These are phyloP conservation scores for Arbutus unedo DNA, from an alignment of 148 eudicot species.

Conservation along the genomic window DNA sequence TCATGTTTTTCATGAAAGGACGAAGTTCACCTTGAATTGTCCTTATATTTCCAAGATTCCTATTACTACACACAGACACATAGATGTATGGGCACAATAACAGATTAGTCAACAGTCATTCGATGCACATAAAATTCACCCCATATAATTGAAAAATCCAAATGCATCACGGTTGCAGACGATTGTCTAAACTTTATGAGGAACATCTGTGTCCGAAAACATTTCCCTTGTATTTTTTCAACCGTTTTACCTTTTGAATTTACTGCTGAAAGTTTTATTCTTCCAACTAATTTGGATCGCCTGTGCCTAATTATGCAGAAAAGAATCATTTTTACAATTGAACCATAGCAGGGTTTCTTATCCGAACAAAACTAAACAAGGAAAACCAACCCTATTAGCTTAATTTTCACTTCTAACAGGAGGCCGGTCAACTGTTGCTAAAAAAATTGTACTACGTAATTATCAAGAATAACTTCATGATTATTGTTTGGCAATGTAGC, in stretches of 20 bases:
- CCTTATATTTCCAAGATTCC: background rate
- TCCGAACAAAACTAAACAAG: background rate
- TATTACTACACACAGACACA: too few species aligned
- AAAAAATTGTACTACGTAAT: background rate
- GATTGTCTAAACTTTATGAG: too few species aligned
- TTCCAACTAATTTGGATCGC: background rate
- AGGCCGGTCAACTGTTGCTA: background rate
- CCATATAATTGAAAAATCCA: too few species aligned
- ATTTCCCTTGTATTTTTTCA: background rate
- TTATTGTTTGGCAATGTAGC: background rate
- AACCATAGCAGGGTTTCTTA: background rate
- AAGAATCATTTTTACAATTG: background rate
- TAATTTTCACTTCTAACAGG: background rate
- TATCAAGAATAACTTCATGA: background rate
- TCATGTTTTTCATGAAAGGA: background rate
- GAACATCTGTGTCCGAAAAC: too few species aligned
- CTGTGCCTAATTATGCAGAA: background rate
- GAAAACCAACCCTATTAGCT: background rate
- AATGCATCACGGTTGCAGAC: too few species aligned
- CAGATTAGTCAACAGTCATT: too few species aligned
- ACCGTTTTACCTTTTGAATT: background rate
- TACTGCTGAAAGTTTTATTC: background rate
- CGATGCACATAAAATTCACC: too few species aligned
- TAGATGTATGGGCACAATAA: too few species aligned
- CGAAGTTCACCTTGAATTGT: background rate